A percentile compares a stretch with the other conserved stretches of the same genome.
These are phyloP conservation scores for Scutellaria barbata DNA, from an alignment of 257 asterid genomes.

Conservation along the genomic window DNA sequence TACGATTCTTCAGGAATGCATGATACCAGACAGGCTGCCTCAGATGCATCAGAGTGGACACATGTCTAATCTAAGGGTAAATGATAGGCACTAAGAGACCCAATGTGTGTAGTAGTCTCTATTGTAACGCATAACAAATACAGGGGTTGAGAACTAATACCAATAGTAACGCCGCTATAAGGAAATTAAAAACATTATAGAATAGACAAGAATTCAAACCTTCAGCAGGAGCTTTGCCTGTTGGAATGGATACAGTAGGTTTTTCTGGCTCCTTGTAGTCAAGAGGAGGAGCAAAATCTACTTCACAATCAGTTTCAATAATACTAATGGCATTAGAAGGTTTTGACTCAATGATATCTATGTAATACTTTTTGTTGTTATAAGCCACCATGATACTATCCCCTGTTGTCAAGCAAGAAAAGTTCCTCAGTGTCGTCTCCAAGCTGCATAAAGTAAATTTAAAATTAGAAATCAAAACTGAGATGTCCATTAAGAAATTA, in stretches of 20 bases:
- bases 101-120: neutral
- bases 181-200: neutral
- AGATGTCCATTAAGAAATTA: conserved; percentile 10
- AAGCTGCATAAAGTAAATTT: conserved; percentile 54
- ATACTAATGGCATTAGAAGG: conserved; percentile 91
- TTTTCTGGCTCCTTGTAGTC: conserved; percentile 97
- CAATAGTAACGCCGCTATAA: neutral
- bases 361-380: conserved; percentile 89
- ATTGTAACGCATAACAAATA: neutral
- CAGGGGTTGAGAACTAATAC: neutral
- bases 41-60: neutral
- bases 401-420: conserved; percentile 94
- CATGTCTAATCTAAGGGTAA: neutral
- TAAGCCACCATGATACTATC: conserved; percentile 99
- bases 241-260: conserved; percentile 49
- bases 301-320: conserved; percentile 98
- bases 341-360: conserved; percentile 94
- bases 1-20: neutral
- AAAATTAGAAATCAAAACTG: conserved; percentile 24
- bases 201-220: conserved; percentile 41
- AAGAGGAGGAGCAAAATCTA: conserved; percentile 98
- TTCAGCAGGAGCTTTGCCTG: conserved; percentile 68
- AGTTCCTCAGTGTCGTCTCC: conserved; percentile 97
- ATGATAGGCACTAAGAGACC: neutral
- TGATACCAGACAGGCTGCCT: neutral